Percentiles rank a stretch among this genome's conserved stretches.
phyloP scores from a whole-genome alignment of 306 rosid species.

The Vigna reflexopilosa region DNA sequence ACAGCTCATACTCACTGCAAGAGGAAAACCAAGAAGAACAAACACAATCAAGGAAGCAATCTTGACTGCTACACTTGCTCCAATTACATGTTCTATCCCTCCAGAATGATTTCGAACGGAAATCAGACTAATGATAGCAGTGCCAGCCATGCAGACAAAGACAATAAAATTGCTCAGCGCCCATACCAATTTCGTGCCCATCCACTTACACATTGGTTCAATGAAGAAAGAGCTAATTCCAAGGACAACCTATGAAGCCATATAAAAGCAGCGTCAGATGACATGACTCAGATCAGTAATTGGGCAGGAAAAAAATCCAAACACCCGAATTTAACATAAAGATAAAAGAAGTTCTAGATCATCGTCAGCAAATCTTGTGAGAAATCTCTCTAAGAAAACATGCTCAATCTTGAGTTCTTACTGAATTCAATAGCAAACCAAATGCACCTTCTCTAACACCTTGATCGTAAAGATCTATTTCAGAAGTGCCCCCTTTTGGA shows the following conservation, averaged over 20 bases:
- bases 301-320: conserved; percentile 4
- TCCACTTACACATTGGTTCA: conserved; percentile 92
- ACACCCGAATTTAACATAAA: conserved; percentile 18
- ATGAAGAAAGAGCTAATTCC: conserved; percentile 92
- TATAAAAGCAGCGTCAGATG: conserved; percentile 38
- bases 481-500: conserved; percentile 76
- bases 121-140: conserved; percentile 84
- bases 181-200: conserved; percentile 95
- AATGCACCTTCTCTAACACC: conserved; percentile 99
- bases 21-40: conserved; percentile 97
- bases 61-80: conserved; percentile 76
- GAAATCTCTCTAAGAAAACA: conserved; percentile 30
- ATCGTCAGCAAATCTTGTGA: neutral
- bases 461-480: conserved; percentile 69
- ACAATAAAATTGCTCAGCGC: conserved; percentile 94
- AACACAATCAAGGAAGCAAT: conserved; percentile 84
- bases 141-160: conserved; percentile 93
- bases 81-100: conserved; percentile 76
- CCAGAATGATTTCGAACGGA: conserved; percentile 63
- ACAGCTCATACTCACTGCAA: conserved; percentile 71
- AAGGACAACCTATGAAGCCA: conserved; percentile 77
- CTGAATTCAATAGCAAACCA: conserved; percentile 99
- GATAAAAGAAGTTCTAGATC: conserved; percentile 6
- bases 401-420: conserved; percentile 79
- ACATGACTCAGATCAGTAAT: conserved; percentile 34